These are phyloP conservation scores for Monosiga brevicollis DNA, from an alignment of 78 protist genomes.

Conservation along the genomic window DNA sequence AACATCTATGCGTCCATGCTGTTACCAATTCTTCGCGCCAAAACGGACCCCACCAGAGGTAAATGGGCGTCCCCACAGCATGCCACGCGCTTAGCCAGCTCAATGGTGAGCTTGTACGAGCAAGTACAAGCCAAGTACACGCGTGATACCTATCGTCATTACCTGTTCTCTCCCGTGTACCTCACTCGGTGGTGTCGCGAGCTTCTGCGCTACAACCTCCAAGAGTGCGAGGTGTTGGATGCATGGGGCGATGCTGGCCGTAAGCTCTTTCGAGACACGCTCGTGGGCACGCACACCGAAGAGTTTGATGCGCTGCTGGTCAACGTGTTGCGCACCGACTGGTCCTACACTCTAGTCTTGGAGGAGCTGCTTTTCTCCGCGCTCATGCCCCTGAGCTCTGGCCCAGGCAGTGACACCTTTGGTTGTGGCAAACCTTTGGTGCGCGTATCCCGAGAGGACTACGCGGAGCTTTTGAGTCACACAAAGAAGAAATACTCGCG, in stretches of 20 bases:
- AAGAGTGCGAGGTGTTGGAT: neutral
- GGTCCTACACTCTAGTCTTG: too few species aligned
- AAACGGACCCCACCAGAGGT: neutral
- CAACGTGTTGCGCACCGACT: conserved; percentile 1
- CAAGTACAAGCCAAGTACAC: conserved; percentile 23
- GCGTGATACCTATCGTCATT: conserved; percentile 55
- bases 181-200: conserved; percentile 51
- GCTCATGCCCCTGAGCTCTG: too few species aligned
- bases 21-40: neutral
- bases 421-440: too few species aligned
- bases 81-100: conserved; percentile 13
- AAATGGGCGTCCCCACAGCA: conserved; percentile 4
- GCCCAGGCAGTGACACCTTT: too few species aligned
- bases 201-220: conserved; percentile 36
- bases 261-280: conserved; percentile 49
- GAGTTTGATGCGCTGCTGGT: conserved; percentile 16
- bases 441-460: too few species aligned
- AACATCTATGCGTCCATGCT: conserved; percentile 25
- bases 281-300: conserved; percentile 1
- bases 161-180: conserved; percentile 75
- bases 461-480: too few species aligned
- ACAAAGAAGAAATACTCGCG: too few species aligned
- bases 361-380: too few species aligned
- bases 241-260: conserved; percentile 37
- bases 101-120: conserved; percentile 55